phyloP scores from a whole-genome alignment of 257 asterid species.

The Ophiorrhiza pumila region DNA sequence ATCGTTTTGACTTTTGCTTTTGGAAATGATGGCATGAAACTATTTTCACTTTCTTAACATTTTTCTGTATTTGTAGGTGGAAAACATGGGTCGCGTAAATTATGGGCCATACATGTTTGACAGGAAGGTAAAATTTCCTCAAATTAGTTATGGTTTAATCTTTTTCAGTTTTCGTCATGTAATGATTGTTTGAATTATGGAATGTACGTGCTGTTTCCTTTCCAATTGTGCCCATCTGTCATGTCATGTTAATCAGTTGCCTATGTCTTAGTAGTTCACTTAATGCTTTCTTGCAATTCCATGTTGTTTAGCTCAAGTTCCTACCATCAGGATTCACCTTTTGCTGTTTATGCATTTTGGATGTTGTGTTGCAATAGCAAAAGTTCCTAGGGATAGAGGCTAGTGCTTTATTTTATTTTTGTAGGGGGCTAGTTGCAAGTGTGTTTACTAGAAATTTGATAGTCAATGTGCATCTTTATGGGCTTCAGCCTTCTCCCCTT shows the following conservation, averaged over 20 bases:
- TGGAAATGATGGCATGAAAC: not conserved
- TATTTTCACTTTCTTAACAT: slow-evolving; percentile 9
- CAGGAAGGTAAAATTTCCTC: slow-evolving; percentile 59
- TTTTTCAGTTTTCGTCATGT: not conserved
- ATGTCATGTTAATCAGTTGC: not conserved
- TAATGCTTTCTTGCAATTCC: not conserved
- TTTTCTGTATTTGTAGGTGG: slow-evolving; percentile 55
- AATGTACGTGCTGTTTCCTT: not conserved
- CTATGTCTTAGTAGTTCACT: not conserved
- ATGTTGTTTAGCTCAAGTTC: not conserved
- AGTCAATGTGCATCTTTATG: not conserved
- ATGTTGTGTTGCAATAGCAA: not conserved
- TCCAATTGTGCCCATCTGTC: not conserved
- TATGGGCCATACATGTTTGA: slow-evolving; percentile 73
- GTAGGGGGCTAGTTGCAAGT: not conserved
- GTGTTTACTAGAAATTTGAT: not conserved
- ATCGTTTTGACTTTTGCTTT: not conserved
- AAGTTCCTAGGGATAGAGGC: not conserved
- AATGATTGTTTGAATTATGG: not conserved
- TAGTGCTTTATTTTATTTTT: not conserved
- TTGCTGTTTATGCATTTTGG: not conserved
- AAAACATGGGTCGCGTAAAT: slow-evolving; percentile 96
- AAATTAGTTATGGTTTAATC: slow-evolving; percentile 6
- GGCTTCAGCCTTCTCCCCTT: not conserved
- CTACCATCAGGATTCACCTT: not conserved